Conservation (phyloP, 176 grass and related monocot species). For the Eremochloa ophiuroides region DNA sequence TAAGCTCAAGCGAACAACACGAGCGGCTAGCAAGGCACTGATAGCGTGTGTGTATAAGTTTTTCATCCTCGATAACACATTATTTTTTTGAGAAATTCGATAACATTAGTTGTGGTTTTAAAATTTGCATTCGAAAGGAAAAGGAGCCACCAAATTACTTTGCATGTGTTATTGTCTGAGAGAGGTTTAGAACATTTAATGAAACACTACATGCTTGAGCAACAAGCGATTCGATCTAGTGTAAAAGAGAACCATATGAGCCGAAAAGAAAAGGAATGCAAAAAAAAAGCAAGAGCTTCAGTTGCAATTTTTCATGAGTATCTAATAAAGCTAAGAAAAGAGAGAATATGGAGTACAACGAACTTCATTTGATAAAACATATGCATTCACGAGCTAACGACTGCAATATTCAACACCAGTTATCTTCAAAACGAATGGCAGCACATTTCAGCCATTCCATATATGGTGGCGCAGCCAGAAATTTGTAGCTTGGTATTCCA, state of each 20-base stretch:
- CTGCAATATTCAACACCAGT: background rate
- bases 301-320: background rate
- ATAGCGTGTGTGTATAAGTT: too few relatives aligned
- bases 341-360: background rate
- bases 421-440: too few relatives aligned
- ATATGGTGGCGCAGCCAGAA: too few relatives aligned
- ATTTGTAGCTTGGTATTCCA: too few relatives aligned
- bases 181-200: background rate
- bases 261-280: background rate
- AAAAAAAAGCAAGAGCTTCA: background rate
- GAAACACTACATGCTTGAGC: slow-evolving; percentile 1
- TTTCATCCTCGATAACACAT: background rate
- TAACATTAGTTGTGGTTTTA: too few relatives aligned
- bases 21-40: too few relatives aligned
- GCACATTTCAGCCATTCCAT: too few relatives aligned
- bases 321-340: background rate
- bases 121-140: background rate
- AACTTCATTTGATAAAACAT: background rate
- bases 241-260: background rate
- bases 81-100: too few relatives aligned
- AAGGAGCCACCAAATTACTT: background rate
- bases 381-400: background rate
- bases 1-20: too few relatives aligned
- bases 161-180: background rate
- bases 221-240: slow-evolving; percentile 28